Percentiles rank a stretch among this genome's conserved stretches.
Conservation (phyloP, 306 rosid species). For the Albizia julibrissin region DNA sequence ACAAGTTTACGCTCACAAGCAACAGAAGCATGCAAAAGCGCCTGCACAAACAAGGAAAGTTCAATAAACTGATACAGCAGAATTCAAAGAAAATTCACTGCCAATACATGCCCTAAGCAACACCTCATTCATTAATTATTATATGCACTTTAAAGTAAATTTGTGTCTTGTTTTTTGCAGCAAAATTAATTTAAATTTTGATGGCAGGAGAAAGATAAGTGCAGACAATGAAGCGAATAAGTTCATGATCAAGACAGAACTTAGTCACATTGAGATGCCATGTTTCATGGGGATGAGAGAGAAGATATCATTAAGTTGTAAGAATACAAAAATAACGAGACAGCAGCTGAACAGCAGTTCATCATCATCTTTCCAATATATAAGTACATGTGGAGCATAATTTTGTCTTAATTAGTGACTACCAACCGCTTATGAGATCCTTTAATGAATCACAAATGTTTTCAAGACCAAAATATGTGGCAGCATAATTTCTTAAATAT, state of each 20-base stretch:
- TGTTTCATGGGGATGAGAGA: not conserved
- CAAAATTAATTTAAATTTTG: constrained; percentile 3
- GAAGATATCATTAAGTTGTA: constrained; percentile 16
- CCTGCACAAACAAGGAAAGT: constrained; percentile 45
- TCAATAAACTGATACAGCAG: constrained; percentile 21
- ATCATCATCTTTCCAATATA: constrained; percentile 6
- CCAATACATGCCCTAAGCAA: constrained; percentile 16
- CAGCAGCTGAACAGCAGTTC: constrained; percentile 1
- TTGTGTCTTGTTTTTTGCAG: not conserved
- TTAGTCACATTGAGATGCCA: constrained; percentile 19
- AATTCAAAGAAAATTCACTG: not conserved
- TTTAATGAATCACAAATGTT: not conserved
- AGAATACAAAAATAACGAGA: not conserved
- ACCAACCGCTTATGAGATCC: not conserved
- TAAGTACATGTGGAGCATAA: not conserved
- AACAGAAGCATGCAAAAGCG: constrained; percentile 82
- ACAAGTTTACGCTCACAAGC: constrained; percentile 56
- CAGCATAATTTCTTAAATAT: constrained; percentile 6
- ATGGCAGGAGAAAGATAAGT: not conserved
- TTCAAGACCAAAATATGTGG: not conserved
- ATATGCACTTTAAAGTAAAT: constrained; percentile 26
- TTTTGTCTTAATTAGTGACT: constrained; percentile 8
- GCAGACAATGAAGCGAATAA: constrained; percentile 3
- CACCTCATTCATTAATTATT: constrained; percentile 7
- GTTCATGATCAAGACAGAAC: constrained; percentile 5